These are phyloP conservation scores for Nakazawaea wyomingensis DNA, from an alignment of 805 yeast species.

Conservation along the genomic window DNA sequence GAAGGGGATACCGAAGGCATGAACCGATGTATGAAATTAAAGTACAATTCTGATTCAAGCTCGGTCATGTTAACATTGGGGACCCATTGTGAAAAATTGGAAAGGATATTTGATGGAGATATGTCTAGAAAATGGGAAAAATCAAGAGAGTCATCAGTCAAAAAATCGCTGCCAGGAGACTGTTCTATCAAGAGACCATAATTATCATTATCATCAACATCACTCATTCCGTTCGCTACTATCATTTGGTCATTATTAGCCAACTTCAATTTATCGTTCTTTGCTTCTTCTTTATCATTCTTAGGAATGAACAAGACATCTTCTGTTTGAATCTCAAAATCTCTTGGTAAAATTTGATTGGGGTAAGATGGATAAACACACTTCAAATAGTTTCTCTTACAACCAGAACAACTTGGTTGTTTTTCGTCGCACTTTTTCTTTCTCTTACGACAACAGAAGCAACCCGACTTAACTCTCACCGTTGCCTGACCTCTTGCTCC, in stretches of 20 bases:
- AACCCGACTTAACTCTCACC: constrained; percentile 26
- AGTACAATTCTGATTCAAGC: constrained; percentile 16
- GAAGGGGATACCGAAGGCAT: constrained; percentile 38
- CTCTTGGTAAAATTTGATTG: constrained; percentile 11
- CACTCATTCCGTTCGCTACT: no score
- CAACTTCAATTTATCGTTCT: neutral
- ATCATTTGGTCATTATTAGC: neutral
- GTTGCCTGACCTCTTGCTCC: neutral
- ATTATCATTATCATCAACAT: no score
- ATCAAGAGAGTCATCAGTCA: neutral
- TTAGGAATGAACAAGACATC: neutral
- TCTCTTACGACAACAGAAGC: constrained; percentile 32
- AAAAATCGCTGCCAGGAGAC: neutral
- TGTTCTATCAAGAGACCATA: neutral
- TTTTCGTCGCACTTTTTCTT: constrained; percentile 34
- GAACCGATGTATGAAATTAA: constrained; percentile 35
- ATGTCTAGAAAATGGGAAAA: constrained; percentile 1
- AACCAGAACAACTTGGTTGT: constrained; percentile 30
- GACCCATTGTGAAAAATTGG: constrained; percentile 8
- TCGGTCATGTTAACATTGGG: constrained; percentile 10
- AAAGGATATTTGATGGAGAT: neutral
- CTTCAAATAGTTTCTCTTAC: constrained; percentile 26
- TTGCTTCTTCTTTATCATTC: neutral
- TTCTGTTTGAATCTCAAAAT: constrained; percentile 7
- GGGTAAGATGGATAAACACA: constrained; percentile 27